These are phyloP conservation scores for Pyrenopolyporus hunteri DNA, from an alignment of 495 filamentous ascomycete species.

Conservation along the genomic window DNA sequence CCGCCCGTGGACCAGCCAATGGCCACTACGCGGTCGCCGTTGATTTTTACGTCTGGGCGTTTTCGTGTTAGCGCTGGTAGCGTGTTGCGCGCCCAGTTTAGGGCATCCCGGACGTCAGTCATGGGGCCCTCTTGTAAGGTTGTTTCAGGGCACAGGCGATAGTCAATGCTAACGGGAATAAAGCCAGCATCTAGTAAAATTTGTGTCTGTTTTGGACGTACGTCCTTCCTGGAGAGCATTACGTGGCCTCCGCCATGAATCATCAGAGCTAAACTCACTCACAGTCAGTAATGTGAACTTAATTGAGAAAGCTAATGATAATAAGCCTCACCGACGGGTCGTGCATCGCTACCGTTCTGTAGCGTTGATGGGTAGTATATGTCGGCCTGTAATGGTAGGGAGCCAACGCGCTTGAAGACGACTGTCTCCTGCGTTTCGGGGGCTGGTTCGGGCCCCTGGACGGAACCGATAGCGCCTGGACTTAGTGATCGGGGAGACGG, in stretches of 20 bases:
- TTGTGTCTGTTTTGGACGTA: conserved; percentile 50
- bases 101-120: conserved; percentile 54
- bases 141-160: conserved; percentile 62
- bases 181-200: conserved; percentile 50
- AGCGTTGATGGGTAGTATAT: conserved; percentile 50
- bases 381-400: conserved; percentile 48
- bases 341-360: conserved; percentile 9
- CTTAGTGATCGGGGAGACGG: conserved; percentile 1
- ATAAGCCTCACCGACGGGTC: conserved; percentile 14
- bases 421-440: conserved; percentile 42
- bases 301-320: background rate
- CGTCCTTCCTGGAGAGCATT: conserved; percentile 52
- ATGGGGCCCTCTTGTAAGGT: conserved; percentile 58
- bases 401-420: conserved; percentile 40
- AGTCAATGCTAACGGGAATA: conserved; percentile 61
- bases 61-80: conserved; percentile 47
- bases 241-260: conserved; percentile 63
- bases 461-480: background rate
- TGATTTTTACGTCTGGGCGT: conserved; percentile 41
- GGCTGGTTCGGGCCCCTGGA: background rate
- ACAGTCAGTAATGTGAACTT: background rate
- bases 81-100: conserved; percentile 49
- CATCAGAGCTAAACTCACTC: conserved; percentile 55
- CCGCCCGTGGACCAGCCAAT: conserved; percentile 67
- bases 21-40: conserved; percentile 50